Base-by-base conservation (phyloP, 2,329 filamentous ascomycete species). In the Botryotinia narcissicola region DNA sequence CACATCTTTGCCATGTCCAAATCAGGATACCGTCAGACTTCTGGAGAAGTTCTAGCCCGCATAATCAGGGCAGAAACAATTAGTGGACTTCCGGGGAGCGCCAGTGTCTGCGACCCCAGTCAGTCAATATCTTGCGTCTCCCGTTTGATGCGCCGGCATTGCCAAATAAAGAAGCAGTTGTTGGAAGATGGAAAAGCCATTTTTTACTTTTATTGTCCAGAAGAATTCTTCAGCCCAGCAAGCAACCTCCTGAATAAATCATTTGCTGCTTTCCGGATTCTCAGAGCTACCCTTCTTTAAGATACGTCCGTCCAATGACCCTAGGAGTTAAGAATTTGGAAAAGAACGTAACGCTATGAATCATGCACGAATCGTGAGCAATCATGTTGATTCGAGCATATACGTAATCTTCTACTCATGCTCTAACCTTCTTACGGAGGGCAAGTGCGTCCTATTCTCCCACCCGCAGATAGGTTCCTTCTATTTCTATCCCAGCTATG, bases 81-180 rank as follows among this genome's bases (percentile, higher is more conserved):
- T 29, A 57, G 48, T 37, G 40, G 66, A 48, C 66, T 69, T 44
- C 37, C n/a, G 48, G 66, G 48, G 48, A 57, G 48, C 66, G 35
- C 62, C 64, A 68, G 64, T 57, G 35, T 57, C 37, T 69, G 66
- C 48, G n/a, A 44, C 37, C 66, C 48, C 22, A 20, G 37, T n/a
- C 64, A 54, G n/a, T 42, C 35, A 42, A 32, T 68, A 54, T 40
- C 22, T n/a, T 20, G 46, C 42, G 16, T 37, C 35, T 16, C 32
- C 63, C 44, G 46, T 67, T 66, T 67, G 63, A 29, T 37, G 32
- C 63, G 22, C 32, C 63, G 20, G 32, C 35, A 67, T 54, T 51
- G 46, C 9, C n/a, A 57, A 46, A 46, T 42, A 46, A 32, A 32
- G 22, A 66, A 51, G 16, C 44, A 48, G 20, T 66, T 25, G 29